Conservation (phyloP, 352 stramenopile genomes). For the Globisporangium alternatum region DNA sequence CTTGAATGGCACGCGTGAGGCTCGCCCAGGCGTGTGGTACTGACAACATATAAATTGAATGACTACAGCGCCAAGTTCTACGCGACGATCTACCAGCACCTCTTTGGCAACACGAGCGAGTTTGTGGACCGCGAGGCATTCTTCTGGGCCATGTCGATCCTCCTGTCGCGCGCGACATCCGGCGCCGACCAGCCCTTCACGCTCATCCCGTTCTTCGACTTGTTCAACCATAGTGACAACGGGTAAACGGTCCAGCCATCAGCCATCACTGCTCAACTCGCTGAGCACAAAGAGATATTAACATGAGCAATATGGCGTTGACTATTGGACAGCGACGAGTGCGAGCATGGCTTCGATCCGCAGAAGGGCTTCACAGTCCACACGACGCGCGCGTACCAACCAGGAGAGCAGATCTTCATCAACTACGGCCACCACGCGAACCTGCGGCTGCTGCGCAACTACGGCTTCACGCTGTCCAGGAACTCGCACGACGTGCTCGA, state of each 20-base stretch:
- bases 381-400: conserved; percentile 49
- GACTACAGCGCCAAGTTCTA: conserved; percentile 54
- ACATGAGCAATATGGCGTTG: not conserved
- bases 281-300: not conserved
- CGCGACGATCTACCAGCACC: conserved; percentile 60
- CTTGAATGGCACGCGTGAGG: conserved; percentile 5
- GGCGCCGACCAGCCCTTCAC: conserved; percentile 72
- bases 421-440: conserved; percentile 75
- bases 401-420: conserved; percentile 77
- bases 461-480: conserved; percentile 52
- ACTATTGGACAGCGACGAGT: conserved; percentile 45
- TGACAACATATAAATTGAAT: not conserved
- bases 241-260: conserved; percentile 26
- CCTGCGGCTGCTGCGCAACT: conserved; percentile 72
- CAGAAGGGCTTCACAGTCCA: conserved; percentile 63
- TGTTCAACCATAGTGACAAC: conserved; percentile 73
- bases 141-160: conserved; percentile 78
- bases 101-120: conserved; percentile 56
- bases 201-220: conserved; percentile 86
- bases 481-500: conserved; percentile 48
- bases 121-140: conserved; percentile 61
- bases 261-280: no score
- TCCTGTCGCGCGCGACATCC: conserved; percentile 81
- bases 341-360: conserved; percentile 52
- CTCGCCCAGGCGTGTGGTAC: not conserved